Percentiles rank a stretch among this genome's conserved stretches.
Conservation (phyloP, 2,329 filamentous ascomycete species). For the Alternaria hordeiaustralica region DNA sequence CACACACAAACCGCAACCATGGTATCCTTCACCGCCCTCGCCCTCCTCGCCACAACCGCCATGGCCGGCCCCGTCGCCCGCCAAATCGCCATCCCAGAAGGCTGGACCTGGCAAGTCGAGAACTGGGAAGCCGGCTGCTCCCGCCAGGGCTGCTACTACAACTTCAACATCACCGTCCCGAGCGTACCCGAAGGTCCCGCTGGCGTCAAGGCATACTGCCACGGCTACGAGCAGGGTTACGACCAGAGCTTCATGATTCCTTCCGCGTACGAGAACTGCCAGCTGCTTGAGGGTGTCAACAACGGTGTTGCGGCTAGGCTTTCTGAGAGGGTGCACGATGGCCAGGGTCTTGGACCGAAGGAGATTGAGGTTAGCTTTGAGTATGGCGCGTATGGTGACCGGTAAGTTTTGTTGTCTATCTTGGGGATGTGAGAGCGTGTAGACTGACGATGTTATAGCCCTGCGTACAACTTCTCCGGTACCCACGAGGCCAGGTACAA, state of each 20-base stretch:
- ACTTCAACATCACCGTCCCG: constrained; percentile 31
- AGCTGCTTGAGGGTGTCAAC: constrained; percentile 22
- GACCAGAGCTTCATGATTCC: constrained; percentile 12
- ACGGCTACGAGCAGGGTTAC: constrained; percentile 22
- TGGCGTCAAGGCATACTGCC: constrained; percentile 23
- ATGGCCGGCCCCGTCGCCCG: constrained; percentile 13
- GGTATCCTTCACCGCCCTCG: constrained; percentile 19
- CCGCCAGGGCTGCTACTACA: constrained; percentile 27
- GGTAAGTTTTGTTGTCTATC: background rate
- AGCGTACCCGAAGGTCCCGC: constrained; percentile 11
- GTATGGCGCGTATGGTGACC: background rate
- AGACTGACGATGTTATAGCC: constrained; percentile 2
- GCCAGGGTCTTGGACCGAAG: background rate
- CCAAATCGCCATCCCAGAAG: constrained; percentile 15
- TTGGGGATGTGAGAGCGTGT: too few species aligned
- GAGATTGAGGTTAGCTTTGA: constrained; percentile 1
- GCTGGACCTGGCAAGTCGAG: constrained; percentile 28
- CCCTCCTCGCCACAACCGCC: constrained; percentile 11
- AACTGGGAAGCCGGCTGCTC: constrained; percentile 26
- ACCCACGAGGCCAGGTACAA: constrained; percentile 23
- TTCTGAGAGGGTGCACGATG: constrained; percentile 1
- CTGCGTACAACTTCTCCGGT: constrained; percentile 26
- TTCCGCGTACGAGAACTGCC: constrained; percentile 11
- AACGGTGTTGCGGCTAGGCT: constrained; percentile 25
- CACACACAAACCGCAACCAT: background rate